Conservation (phyloP, 1,139 yeast species). For the Kurtzmaniella quercitrusa region DNA sequence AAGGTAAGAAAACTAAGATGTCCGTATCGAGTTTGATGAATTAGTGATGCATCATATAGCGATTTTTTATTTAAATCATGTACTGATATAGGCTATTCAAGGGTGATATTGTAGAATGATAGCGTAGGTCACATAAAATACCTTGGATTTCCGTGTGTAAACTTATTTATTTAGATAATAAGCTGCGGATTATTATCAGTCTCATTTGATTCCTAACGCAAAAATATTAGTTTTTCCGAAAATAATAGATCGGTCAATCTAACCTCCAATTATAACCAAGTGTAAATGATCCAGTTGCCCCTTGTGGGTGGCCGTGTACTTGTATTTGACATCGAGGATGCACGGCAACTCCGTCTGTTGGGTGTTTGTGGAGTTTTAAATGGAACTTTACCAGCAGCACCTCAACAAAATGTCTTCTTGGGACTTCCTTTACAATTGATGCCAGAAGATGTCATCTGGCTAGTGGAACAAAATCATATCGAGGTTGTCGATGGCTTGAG, state of each 20-base stretch:
- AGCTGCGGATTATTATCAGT: too few species aligned
- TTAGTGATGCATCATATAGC: slow-evolving; percentile 2
- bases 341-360: slow-evolving; percentile 48
- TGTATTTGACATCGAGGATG: slow-evolving; percentile 44
- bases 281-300: slow-evolving; percentile 15
- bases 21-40: slow-evolving; percentile 16
- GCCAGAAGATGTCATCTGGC: slow-evolving; percentile 71
- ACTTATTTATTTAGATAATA: too few species aligned
- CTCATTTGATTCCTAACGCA: too few species aligned
- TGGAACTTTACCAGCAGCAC: slow-evolving; percentile 82
- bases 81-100: background rate
- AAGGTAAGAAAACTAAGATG: slow-evolving; percentile 16
- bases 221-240: background rate
- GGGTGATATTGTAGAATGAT: background rate
- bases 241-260: background rate
- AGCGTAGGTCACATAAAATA: too few species aligned
- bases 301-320: slow-evolving; percentile 47
- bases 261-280: background rate
- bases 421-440: slow-evolving; percentile 78
- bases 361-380: slow-evolving; percentile 70
- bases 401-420: slow-evolving; percentile 84
- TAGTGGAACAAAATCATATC: slow-evolving; percentile 44
- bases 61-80: background rate
- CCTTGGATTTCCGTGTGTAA: too few species aligned
- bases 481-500: slow-evolving; percentile 27